phyloP scores from a whole-genome alignment of 495 filamentous ascomycete genomes.

The Daldinia decipiens region DNA sequence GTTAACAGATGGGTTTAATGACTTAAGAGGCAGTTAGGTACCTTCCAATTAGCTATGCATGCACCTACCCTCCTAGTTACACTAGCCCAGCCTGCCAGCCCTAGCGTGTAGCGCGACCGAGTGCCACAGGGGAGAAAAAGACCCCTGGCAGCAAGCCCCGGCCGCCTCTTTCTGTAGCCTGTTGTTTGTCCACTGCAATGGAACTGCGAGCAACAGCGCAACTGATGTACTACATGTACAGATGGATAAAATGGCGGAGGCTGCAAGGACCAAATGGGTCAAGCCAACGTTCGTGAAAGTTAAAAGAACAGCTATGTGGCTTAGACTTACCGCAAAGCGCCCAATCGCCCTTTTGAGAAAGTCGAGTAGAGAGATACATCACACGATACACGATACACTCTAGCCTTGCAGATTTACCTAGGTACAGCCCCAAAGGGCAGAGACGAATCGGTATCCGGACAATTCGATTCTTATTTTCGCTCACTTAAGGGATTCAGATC shows the following conservation, averaged over 20 bases:
- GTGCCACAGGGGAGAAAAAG: conserved; percentile 14
- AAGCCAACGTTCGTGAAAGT: conserved; percentile 21
- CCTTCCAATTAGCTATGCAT: conserved; percentile 1
- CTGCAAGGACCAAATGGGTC: conserved; percentile 17
- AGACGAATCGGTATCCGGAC: conserved; percentile 2
- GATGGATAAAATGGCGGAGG: conserved; percentile 34
- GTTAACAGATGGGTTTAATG: background rate
- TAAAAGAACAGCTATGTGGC: conserved; percentile 27
- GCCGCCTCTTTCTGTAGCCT: conserved; percentile 25
- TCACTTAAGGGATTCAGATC: conserved; percentile 5
- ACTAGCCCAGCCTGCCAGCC: conserved; percentile 19
- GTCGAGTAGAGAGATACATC: conserved; percentile 3
- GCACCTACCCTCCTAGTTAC: conserved; percentile 13
- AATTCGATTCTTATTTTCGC: background rate
- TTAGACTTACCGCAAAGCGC: conserved; percentile 31
- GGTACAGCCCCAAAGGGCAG: conserved; percentile 3
- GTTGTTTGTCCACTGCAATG: conserved; percentile 3
- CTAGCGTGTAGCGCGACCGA: conserved; percentile 38
- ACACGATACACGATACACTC: conserved; percentile 2
- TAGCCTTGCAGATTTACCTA: background rate
- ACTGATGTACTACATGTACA: background rate
- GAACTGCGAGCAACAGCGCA: background rate
- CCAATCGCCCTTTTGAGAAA: background rate
- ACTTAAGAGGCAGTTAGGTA: conserved; percentile 6
- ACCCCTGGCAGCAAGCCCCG: conserved; percentile 10